A percentile compares a stretch with the other conserved stretches of the same genome.
Evolutionary conservation across 805 yeast species (phyloP).

Genomic region (Pichia manshurica): DNA sequence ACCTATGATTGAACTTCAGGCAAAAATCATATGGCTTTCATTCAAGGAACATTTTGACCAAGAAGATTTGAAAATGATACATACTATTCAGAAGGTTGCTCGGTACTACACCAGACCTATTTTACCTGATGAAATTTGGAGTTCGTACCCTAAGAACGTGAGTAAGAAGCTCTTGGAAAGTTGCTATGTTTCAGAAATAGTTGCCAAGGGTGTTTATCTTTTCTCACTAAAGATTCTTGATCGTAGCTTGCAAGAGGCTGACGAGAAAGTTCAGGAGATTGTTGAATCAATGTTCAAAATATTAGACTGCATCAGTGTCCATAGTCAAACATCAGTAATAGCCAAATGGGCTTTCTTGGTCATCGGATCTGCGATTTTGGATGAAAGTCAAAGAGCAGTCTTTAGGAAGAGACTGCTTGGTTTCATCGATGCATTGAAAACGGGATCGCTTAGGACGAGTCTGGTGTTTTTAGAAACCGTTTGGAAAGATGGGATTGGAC

Average conservation of each 20-base stretch:
- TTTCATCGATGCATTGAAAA: conserved; percentile 16
- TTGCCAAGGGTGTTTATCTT: conserved; percentile 16
- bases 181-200: conserved; percentile 17
- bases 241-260: conserved; percentile 2
- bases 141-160: conserved; percentile 14
- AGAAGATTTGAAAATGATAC: conserved; percentile 4
- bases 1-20: conserved; percentile 34
- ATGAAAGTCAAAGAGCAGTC: conserved; percentile 11
- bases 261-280: conserved; percentile 9
- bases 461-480: conserved; percentile 11
- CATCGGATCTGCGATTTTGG: conserved; percentile 17
- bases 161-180: conserved; percentile 18
- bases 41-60: conserved; percentile 16
- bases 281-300: conserved; percentile 10
- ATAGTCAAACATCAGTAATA: conserved; percentile 16
- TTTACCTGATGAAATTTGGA: conserved; percentile 14
- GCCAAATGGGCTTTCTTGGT: conserved; percentile 21
- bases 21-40: conserved; percentile 34
- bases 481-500: conserved; percentile 16
- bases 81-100: conserved; percentile 9
- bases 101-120: conserved; percentile 15
- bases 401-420: conserved; percentile 12
- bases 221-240: conserved; percentile 15
- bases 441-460: conserved; percentile 13
- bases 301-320: conserved; percentile 13